Evolutionary conservation across 495 filamentous ascomycete genomes (phyloP).

Genomic region (Apodospora peruviana): DNA sequence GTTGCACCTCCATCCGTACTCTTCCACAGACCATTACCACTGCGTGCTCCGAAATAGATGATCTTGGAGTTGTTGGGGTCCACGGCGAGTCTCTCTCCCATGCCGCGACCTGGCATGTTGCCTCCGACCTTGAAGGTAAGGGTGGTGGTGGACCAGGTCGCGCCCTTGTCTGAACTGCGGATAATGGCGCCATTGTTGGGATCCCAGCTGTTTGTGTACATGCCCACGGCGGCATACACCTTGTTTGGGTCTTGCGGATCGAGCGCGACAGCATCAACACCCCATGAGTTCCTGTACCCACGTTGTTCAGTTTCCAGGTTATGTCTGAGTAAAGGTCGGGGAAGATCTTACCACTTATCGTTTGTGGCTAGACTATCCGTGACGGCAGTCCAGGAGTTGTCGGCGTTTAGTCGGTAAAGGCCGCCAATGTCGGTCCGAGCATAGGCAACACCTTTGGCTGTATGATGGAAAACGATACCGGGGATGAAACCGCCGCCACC

Average conservation of each 20-base stretch:
- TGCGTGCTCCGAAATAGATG: constrained; percentile 54
- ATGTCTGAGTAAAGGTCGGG: not conserved
- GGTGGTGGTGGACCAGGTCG: constrained; percentile 39
- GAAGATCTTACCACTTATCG: constrained; percentile 35
- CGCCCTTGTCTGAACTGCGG: constrained; percentile 44
- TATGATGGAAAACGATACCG: constrained; percentile 55
- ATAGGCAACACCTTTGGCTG: constrained; percentile 51
- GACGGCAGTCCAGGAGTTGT: constrained; percentile 53
- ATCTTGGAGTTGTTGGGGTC: constrained; percentile 53
- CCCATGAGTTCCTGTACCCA: constrained; percentile 44
- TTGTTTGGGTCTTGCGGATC: constrained; percentile 49
- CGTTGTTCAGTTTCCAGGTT: constrained; percentile 10
- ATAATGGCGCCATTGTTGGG: constrained; percentile 50
- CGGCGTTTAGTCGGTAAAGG: constrained; percentile 48
- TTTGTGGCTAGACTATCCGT: constrained; percentile 47
- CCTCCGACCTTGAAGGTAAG: constrained; percentile 57
- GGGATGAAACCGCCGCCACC: constrained; percentile 58
- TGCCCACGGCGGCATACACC: constrained; percentile 53
- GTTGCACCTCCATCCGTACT: constrained; percentile 51
- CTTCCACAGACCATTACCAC: constrained; percentile 59
- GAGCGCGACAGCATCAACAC: constrained; percentile 52
- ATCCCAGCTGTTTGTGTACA: constrained; percentile 57
- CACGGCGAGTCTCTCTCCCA: constrained; percentile 57
- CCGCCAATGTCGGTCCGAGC: constrained; percentile 60
- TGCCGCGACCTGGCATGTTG: constrained; percentile 62